phyloP scores from a whole-genome alignment of 495 filamentous ascomycete genomes.

The Aspergillus diversus region DNA sequence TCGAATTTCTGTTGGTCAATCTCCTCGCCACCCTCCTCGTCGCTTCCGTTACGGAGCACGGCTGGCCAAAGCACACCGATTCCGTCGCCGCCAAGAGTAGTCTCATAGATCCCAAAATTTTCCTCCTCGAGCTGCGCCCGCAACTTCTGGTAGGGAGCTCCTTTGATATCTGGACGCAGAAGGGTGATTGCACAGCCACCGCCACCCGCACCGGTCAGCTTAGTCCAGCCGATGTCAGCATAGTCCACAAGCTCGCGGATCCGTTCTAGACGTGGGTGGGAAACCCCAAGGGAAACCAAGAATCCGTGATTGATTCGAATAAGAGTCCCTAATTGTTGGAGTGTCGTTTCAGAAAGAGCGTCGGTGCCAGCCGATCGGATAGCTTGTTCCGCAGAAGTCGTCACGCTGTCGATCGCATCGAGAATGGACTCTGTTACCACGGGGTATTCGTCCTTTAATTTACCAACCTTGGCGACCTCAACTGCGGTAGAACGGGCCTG shows the following conservation, averaged over 20 bases:
- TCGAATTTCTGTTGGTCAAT: constrained; percentile 93
- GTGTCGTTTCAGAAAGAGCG: constrained; percentile 55
- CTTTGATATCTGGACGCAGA: constrained; percentile 64
- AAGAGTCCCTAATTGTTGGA: constrained; percentile 77
- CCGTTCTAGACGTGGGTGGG: constrained; percentile 89
- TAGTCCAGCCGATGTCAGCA: constrained; percentile 92
- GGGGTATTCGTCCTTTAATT: constrained; percentile 68
- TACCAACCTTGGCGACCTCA: constrained; percentile 85
- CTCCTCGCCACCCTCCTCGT: constrained; percentile 80
- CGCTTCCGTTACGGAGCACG: constrained; percentile 72
- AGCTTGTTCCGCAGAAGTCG: constrained; percentile 69
- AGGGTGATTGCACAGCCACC: constrained; percentile 95
- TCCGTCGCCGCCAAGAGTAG: constrained; percentile 87
- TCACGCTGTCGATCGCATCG: constrained; percentile 81
- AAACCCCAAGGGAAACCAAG: constrained; percentile 85
- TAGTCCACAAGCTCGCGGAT: constrained; percentile 90
- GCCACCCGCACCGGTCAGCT: constrained; percentile 92
- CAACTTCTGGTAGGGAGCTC: constrained; percentile 59
- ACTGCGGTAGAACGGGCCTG: constrained; percentile 78
- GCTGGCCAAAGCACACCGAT: constrained; percentile 93
- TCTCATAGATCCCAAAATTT: constrained; percentile 81
- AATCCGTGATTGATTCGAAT: constrained; percentile 93
- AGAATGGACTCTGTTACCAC: constrained; percentile 76
- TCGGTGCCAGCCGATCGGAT: constrained; percentile 68
- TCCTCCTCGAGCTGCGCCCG: constrained; percentile 71